phyloP scores from a whole-genome alignment of 345 rosid species.

The Toxicodendron radicans region DNA sequence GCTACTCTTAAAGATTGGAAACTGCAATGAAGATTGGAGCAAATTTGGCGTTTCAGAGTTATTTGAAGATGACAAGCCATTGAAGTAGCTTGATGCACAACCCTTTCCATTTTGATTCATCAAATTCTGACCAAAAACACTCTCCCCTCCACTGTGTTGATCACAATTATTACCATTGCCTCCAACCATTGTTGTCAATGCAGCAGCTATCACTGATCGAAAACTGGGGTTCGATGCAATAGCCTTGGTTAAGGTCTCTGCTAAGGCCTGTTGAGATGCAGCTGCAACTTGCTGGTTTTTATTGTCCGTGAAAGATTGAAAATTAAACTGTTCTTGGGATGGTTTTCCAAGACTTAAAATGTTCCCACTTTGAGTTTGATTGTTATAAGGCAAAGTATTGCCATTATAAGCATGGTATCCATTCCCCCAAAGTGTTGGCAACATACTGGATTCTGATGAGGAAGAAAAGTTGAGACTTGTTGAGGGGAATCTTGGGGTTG shows the following conservation, averaged over 20 bases:
- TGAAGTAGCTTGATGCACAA: constrained; percentile 48
- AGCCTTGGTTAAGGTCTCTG: constrained; percentile 66
- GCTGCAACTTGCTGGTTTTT: constrained; percentile 17
- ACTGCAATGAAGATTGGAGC: constrained; percentile 38
- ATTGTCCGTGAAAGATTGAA: constrained; percentile 27
- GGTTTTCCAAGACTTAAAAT: constrained; percentile 29
- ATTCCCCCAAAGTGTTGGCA: constrained; percentile 54
- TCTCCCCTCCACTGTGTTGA: constrained; percentile 14
- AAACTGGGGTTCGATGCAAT: constrained; percentile 69
- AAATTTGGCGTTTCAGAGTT: constrained; percentile 28
- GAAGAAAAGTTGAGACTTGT: constrained; percentile 54
- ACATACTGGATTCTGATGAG: constrained; percentile 40
- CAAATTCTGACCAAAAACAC: constrained; percentile 22
- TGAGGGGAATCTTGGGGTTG: constrained; percentile 45
- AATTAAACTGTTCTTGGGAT: constrained; percentile 26
- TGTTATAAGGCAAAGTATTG: constrained; percentile 25
- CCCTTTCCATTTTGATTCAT: constrained; percentile 35
- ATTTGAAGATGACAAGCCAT: constrained; percentile 44
- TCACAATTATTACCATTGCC: constrained; percentile 20
- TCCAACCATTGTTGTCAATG: constrained; percentile 70
- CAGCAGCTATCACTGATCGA: constrained; percentile 64
- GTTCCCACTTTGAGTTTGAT: constrained; percentile 31
- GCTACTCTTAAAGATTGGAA: constrained; percentile 44
- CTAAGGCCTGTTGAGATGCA: constrained; percentile 44
- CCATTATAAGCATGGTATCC: constrained; percentile 29